Conservation (phyloP, 148 eudicot genomes). For the Fagopyrum homotropicum region DNA sequence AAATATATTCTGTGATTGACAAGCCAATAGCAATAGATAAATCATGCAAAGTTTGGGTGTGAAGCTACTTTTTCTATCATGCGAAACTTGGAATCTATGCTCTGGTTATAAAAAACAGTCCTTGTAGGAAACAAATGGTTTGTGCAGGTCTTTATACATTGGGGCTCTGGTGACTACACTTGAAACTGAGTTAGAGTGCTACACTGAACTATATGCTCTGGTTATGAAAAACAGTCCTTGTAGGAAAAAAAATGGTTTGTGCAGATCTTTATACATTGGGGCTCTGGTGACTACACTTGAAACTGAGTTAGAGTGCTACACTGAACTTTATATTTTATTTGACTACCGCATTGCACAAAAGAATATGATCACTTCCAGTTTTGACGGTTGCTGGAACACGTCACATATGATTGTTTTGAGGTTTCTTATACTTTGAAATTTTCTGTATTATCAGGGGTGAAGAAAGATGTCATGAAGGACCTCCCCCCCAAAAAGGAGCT, state of each 20-base stretch:
- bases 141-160: background rate
- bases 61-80: background rate
- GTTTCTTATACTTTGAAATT: conserved; percentile 6
- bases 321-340: background rate
- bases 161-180: background rate
- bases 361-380: background rate
- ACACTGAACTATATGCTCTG: too few relatives aligned
- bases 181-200: background rate
- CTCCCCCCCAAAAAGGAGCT: conserved; percentile 97
- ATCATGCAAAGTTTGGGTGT: background rate
- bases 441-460: conserved; percentile 60
- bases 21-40: background rate
- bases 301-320: background rate
- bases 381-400: background rate
- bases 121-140: background rate
- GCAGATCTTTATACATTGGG: background rate
- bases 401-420: background rate
- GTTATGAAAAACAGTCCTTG: background rate
- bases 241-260: background rate
- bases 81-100: background rate
- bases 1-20: background rate
- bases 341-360: background rate
- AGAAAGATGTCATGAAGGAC: conserved; percentile 95
- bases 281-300: background rate
- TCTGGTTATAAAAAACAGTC: background rate